These are phyloP conservation scores for Salvia miltiorrhiza DNA, from an alignment of 257 asterid genomes.

Conservation along the genomic window DNA sequence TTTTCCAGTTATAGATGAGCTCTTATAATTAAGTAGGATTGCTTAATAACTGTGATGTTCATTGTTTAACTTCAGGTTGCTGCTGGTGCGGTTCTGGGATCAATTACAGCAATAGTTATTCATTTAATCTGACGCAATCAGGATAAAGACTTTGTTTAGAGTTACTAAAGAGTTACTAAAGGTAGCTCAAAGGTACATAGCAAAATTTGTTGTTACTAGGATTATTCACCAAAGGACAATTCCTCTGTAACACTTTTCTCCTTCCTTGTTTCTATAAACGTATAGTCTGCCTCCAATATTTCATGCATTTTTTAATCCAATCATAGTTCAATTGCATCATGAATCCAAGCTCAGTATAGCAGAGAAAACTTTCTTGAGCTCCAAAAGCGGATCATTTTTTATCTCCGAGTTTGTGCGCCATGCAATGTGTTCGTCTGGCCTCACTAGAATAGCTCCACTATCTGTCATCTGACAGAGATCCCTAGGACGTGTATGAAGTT, in stretches of 20 bases:
- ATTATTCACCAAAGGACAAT: background rate
- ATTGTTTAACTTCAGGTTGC: constrained; percentile 49
- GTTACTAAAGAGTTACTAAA: background rate
- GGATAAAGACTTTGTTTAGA: background rate
- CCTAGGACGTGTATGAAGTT: constrained; percentile 55
- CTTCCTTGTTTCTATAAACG: background rate
- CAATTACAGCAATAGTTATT: constrained; percentile 41
- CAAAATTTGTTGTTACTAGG: constrained; percentile 3
- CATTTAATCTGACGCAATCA: constrained; percentile 38
- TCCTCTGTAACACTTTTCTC: background rate
- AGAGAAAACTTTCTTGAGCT: constrained; percentile 48
- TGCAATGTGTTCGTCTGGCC: constrained; percentile 92
- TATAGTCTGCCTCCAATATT: no score
- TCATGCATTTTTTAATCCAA: no score
- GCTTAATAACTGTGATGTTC: background rate
- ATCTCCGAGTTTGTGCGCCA: constrained; percentile 57
- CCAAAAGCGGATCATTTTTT: constrained; percentile 31
- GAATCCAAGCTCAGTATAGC: constrained; percentile 41
- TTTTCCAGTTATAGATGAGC: background rate
- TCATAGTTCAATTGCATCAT: background rate
- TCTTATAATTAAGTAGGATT: background rate
- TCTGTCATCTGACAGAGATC: constrained; percentile 44
- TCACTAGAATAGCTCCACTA: constrained; percentile 75
- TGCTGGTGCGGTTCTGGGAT: constrained; percentile 77
- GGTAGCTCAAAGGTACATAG: constrained; percentile 17